These are phyloP conservation scores for Trypethelium eluteriae DNA, from an alignment of 495 filamentous ascomycete species.

Conservation along the genomic window DNA sequence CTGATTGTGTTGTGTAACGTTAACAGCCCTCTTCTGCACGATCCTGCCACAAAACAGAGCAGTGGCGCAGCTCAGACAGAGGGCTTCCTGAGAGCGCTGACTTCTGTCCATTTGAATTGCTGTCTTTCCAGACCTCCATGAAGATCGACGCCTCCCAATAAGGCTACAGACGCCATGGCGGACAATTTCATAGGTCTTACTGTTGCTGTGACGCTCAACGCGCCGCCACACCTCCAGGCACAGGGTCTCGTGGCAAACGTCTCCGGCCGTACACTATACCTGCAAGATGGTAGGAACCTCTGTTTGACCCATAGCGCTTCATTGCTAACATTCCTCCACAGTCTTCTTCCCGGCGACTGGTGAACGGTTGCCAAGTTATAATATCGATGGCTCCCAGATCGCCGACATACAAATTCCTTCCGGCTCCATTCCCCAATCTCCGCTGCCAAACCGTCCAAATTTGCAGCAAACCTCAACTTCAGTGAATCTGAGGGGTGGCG, in stretches of 20 bases:
- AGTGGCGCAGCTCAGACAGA: conserved; percentile 6
- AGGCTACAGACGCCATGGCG: conserved; percentile 43
- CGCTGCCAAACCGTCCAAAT: not conserved
- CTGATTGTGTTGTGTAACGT: not conserved
- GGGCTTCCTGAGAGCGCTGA: not conserved
- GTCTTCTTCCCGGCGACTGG: conserved; percentile 43
- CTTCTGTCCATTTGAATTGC: not conserved
- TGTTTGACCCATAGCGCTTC: not conserved
- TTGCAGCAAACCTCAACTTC: conserved; percentile 13
- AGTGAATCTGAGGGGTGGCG: conserved; percentile 5
- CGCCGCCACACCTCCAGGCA: conserved; percentile 58
- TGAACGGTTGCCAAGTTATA: conserved; percentile 42
- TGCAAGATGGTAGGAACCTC: conserved; percentile 61
- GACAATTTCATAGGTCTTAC: conserved; percentile 70
- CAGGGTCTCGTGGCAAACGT: conserved; percentile 68
- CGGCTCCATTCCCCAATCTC: not conserved
- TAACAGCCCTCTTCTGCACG: not conserved
- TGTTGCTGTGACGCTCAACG: conserved; percentile 64
- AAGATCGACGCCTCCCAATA: not conserved
- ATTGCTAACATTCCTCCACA: conserved; percentile 10
- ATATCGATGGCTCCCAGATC: conserved; percentile 49
- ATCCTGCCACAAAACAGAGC: not conserved
- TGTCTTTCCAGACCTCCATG: not conserved
- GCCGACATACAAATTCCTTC: conserved; percentile 47
- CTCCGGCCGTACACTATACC: conserved; percentile 59